Base-by-base conservation (phyloP, 441 rosid genomes). In the Populus hybrid region DNA sequence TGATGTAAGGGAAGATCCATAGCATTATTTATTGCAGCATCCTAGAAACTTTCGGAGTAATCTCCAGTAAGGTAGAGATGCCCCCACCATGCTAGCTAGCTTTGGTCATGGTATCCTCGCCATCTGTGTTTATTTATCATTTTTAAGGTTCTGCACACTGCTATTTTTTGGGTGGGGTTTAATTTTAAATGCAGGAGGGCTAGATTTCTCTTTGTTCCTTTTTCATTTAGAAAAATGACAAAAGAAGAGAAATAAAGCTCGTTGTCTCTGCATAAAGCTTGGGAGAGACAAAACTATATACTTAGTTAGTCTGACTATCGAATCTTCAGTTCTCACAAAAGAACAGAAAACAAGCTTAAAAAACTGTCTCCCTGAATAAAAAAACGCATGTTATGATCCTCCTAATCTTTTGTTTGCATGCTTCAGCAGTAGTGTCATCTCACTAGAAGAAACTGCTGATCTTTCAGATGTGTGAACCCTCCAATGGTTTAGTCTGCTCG, bases 271-370 rank as follows among this genome's bases (percentile, higher is more conserved):
- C 85, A 84, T 65, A 83, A 81, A 82, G 78, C 68, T 38, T 70
- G 70, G 77, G 82, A 66, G 83, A 73, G 81, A 84, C 85, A 87
- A 74, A 77, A 84, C 77, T 77, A 30, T 12, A 76, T 30, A 30
- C 34, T 28, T 28, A 76, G 73, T 28, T 28, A 76, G 73, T 76
- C 87, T 86, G 86, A 76, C 79, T 69, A 74, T 73, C 23, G 92
- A 85, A 89, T 87, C 89, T 87, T 85, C 83, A 86, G 81, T 80
- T 84, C 72, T 81, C 82, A 78, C 81, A 73, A 84, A 81, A 84
- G 72, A 85, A 76, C 80, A 85, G 57, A 77, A 77, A 70, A 84
- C 73, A 80, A 77, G 20, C 79, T 73, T 79, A 35, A 85, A 83
- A 85, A 71, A 80, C 68, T 73, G 59, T 81, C 35, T 40, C 75